Base-by-base conservation (phyloP, 805 yeast species). In the Hanseniaspora taiwanica region DNA sequence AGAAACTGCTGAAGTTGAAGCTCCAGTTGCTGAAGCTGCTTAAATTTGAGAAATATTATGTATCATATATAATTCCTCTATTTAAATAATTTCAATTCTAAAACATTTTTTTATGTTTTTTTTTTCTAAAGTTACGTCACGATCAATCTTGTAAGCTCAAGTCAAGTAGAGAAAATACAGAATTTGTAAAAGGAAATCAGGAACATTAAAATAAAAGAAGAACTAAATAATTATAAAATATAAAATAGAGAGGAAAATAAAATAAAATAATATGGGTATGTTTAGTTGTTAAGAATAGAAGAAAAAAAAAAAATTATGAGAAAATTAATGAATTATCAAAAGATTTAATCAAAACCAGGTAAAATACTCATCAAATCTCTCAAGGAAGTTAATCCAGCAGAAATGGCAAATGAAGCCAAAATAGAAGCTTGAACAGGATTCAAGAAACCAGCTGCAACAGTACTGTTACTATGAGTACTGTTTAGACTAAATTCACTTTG, bases 401-500 rank as follows among this genome's bases (percentile, higher is more conserved):
- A 47, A 2, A 53, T 42, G 7, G 60, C 61, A 37, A 58, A 44
- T 5, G 55, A 40, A 18, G 55, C 42, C 35, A 58, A 42, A n/a
- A 58, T 40, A 38, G 56, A 58, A 7, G 60, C 56, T 46, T 58
- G 53, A 18, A 48, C 38, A 36, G 63, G 61, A 13, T 58, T 44
- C 39, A 57, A 42, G 42, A 47, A 50, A 17, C 61, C 62, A 12
- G 53, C 61, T 12, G 57, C 50, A 33, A 58, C 46, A 12, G 55
- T 51, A 16, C 48, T 48, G 1, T 36, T 25, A 14, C n/a, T n/a
- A n/a, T n/a, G n/a, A 12, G 55, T 51, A 16, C 48, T 48, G 1
- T 36, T 25, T 14, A 53, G 46, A 17, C 46, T 47, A 6, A 42
- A 40, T 6, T 45, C 44, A 9, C 52, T 42, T 27, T 40, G 48